A percentile compares a stretch with the other conserved stretches of the same genome.
These are phyloP conservation scores for Coniophora puteana DNA, from an alignment of 1,284 basidiomycete genomes.

Conservation along the genomic window DNA sequence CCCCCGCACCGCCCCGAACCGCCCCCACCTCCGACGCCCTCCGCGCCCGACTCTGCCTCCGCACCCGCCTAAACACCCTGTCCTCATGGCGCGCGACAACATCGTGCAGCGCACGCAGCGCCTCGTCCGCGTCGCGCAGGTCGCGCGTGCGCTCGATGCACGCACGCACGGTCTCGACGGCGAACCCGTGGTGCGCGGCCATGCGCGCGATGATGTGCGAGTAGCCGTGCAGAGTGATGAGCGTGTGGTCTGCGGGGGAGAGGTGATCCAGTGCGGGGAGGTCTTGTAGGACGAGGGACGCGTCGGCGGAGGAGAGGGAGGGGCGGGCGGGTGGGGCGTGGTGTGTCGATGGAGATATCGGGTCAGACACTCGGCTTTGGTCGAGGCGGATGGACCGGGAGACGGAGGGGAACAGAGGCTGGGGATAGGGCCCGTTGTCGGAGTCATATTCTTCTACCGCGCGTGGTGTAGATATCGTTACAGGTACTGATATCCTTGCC, in stretches of 20 bases:
- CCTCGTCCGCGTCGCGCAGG: conserved; percentile 22
- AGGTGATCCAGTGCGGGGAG: too few species aligned
- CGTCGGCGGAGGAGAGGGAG: too few species aligned
- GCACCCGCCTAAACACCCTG: conserved; percentile 9
- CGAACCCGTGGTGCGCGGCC: conserved; percentile 22
- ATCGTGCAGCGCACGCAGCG: conserved; percentile 23
- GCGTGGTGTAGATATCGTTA: too few species aligned
- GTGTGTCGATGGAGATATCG: too few species aligned
- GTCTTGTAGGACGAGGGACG: too few species aligned
- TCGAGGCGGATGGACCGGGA: too few species aligned
- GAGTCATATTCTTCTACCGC: too few species aligned
- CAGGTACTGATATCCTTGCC: too few species aligned
- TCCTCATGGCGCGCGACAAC: conserved; percentile 20
- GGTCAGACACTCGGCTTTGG: too few species aligned
- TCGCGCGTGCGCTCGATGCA: conserved; percentile 19
- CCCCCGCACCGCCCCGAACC: neutral
- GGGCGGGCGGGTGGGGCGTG: too few species aligned
- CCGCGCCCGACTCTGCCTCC: conserved; percentile 1
- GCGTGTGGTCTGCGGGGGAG: conserved; percentile 13
- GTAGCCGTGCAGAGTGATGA: conserved; percentile 18
- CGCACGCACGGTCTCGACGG: conserved; percentile 15
- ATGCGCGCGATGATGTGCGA: conserved; percentile 18
- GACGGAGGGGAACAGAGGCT: too few species aligned
- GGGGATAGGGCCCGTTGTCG: too few species aligned
- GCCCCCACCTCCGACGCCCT: neutral